Percentiles rank a stretch among this genome's conserved stretches.
These are phyloP conservation scores for Diaporthe capsici DNA, from an alignment of 2,329 filamentous ascomycete species.

Conservation along the genomic window DNA sequence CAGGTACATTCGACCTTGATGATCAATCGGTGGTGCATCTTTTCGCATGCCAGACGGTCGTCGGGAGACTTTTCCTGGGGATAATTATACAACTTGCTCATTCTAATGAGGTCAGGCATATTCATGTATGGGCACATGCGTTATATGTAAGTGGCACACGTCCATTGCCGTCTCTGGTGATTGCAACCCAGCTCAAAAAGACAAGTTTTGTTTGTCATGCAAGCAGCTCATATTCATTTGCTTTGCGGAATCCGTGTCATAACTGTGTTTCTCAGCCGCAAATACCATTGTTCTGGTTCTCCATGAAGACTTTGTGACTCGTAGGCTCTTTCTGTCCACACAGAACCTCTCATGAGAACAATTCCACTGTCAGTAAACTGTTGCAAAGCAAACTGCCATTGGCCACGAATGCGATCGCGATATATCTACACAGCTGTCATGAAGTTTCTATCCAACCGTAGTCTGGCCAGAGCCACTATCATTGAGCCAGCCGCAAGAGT, in stretches of 20 bases:
- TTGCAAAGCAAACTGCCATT: too few relatives aligned
- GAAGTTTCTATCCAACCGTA: background rate
- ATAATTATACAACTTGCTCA: background rate
- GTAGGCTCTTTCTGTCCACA: background rate
- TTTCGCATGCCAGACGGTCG: background rate
- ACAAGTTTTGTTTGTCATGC: background rate
- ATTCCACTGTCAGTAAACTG: background rate
- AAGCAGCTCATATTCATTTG: background rate
- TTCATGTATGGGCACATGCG: background rate
- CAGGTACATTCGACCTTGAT: background rate
- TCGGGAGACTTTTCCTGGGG: too few relatives aligned
- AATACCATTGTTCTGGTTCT: background rate
- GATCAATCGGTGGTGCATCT: background rate
- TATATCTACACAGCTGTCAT: background rate
- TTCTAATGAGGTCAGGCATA: background rate
- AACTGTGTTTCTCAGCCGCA: background rate
- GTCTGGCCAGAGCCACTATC: background rate
- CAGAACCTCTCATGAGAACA: background rate
- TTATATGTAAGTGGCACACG: background rate
- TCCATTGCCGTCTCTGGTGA: background rate
- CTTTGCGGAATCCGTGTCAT: background rate
- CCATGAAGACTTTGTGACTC: background rate
- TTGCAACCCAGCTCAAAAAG: background rate
- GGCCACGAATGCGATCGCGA: background rate
- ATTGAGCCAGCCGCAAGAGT: conserved; percentile 44